Conservation (phyloP, 1,284 basidiomycete species). For the Kwoniella shivajii region DNA sequence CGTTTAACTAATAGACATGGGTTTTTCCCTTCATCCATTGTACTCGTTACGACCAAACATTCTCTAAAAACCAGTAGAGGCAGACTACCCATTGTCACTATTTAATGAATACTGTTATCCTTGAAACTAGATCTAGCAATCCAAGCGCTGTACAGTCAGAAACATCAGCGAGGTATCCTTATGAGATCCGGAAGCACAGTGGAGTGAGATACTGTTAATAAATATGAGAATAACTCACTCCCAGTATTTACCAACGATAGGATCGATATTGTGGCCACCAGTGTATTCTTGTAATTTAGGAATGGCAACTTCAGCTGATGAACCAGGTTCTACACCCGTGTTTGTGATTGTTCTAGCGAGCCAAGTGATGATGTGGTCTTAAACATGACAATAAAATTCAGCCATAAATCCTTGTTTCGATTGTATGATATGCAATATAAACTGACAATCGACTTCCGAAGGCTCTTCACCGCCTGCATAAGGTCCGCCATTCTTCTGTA, state of each 20-base stretch:
- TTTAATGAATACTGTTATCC: conserved; percentile 38
- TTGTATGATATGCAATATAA: too few relatives aligned
- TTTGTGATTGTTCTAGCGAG: conserved; percentile 46
- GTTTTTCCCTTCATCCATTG: too few relatives aligned
- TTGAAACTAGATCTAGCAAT: conserved; percentile 40
- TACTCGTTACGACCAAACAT: too few relatives aligned
- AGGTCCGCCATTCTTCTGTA: conserved; percentile 39
- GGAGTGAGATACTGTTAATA: too few relatives aligned
- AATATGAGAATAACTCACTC: conserved; percentile 40
- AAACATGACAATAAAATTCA: too few relatives aligned
- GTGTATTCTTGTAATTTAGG: conserved; percentile 38
- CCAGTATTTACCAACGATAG: conserved; percentile 47
- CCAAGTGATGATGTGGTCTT: conserved; percentile 53
- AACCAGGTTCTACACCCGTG: conserved; percentile 39
- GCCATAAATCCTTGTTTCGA: too few relatives aligned
- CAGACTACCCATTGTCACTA: neutral
- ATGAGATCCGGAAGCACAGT: neutral
- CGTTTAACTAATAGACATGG: too few relatives aligned
- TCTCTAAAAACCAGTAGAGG: too few relatives aligned
- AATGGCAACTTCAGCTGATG: conserved; percentile 29
- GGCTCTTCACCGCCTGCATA: conserved; percentile 41
- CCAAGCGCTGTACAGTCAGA: conserved; percentile 30
- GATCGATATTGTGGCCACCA: conserved; percentile 43
- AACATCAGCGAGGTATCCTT: neutral
- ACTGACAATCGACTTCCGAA: conserved; percentile 50